These are phyloP conservation scores for Astrocystis sublimbata DNA, from an alignment of 495 filamentous ascomycete genomes.

Conservation along the genomic window DNA sequence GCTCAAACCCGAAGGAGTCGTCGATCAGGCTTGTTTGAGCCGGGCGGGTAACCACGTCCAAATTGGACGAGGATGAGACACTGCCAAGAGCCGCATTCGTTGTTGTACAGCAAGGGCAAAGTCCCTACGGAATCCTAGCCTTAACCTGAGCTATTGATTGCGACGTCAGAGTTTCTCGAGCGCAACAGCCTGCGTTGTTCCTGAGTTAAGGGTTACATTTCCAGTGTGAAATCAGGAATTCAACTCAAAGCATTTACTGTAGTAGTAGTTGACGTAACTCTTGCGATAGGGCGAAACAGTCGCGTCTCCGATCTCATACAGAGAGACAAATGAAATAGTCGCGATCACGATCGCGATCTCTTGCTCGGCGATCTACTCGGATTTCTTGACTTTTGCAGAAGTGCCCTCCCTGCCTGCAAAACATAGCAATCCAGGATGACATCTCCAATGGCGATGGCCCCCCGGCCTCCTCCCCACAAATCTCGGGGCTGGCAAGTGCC, in stretches of 20 bases:
- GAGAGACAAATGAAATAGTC: not conserved
- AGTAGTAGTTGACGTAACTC: no score
- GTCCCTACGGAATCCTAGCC: not conserved
- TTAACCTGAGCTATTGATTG: no score
- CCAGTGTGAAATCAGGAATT: no score
- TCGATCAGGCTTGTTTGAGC: conserved; percentile 17
- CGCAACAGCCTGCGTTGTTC: no score
- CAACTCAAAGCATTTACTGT: no score
- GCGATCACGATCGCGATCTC: not conserved
- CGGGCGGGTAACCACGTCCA: conserved; percentile 7
- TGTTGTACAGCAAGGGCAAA: not conserved
- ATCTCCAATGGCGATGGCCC: not conserved
- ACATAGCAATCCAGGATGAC: not conserved
- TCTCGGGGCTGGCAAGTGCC: conserved; percentile 11
- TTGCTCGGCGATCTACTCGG: not conserved
- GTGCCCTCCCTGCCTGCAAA: not conserved
- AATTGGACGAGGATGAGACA: conserved; percentile 11
- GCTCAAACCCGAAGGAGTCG: conserved; percentile 14
- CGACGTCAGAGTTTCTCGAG: not conserved
- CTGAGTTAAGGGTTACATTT: no score
- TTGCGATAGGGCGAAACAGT: not conserved
- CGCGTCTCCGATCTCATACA: not conserved
- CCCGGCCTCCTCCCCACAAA: not conserved
- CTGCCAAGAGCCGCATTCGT: conserved; percentile 3
- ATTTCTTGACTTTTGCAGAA: not conserved